These are phyloP conservation scores for Suillus plorans DNA, from an alignment of 768 basidiomycete species.

Conservation along the genomic window DNA sequence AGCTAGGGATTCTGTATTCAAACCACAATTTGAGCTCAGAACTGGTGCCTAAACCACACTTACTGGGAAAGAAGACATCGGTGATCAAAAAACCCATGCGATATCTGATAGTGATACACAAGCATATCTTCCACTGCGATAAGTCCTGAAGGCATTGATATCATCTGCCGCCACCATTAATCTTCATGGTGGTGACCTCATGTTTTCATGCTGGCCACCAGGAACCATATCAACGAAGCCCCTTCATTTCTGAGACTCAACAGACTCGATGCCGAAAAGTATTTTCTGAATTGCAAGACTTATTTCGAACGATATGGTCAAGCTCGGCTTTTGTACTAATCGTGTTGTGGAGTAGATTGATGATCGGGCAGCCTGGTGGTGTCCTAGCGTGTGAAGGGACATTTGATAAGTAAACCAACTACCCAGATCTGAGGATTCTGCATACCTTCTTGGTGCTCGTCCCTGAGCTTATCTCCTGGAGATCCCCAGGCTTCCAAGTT, in stretches of 20 bases:
- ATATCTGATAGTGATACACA: constrained; percentile 1
- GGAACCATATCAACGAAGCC: neutral
- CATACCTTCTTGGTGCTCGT: constrained; percentile 1
- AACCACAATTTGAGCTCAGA: neutral
- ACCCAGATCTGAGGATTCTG: neutral
- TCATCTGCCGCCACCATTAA: neutral
- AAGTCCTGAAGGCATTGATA: neutral
- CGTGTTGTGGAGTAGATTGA: constrained; percentile 1
- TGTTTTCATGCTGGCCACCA: constrained; percentile 3
- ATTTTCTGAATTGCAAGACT: neutral
- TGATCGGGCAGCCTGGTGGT: constrained; percentile 3
- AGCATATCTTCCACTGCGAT: neutral
- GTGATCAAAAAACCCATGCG: neutral
- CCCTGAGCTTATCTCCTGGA: constrained; percentile 3
- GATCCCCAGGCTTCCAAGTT: neutral
- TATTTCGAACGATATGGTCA: neutral
- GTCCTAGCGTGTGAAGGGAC: neutral
- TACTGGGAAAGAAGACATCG: neutral
- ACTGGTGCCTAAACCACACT: neutral
- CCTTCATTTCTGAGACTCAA: neutral
- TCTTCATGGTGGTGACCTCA: neutral
- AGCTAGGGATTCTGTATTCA: neutral
- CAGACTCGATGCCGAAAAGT: neutral
- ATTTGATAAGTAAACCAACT: neutral
- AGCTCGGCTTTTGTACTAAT: neutral